Percentiles rank a stretch among this genome's conserved stretches.
Conservation (phyloP, 2,329 filamentous ascomycete genomes). For the Alternaria infectoria region DNA sequence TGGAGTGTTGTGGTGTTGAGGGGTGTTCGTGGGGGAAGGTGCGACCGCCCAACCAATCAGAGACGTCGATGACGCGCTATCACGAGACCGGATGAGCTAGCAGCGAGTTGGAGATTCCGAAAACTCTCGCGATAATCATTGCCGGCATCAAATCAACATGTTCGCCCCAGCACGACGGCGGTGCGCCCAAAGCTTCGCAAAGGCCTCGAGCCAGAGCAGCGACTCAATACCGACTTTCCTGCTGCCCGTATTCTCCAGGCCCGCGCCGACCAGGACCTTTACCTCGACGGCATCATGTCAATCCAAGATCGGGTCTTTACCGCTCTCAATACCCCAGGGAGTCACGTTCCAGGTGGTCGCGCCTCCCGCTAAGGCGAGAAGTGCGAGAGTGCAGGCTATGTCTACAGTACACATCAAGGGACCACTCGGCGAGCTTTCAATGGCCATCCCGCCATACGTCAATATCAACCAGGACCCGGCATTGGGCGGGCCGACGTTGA, state of each 20-base stretch:
- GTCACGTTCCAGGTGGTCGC: conserved; percentile 75
- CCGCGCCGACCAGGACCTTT: conserved; percentile 63
- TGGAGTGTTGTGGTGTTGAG: conserved; percentile 6
- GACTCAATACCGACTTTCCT: conserved; percentile 74
- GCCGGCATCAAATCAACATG: conserved; percentile 57
- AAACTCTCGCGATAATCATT: conserved; percentile 30
- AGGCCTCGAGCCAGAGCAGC: conserved; percentile 50
- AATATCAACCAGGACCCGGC: conserved; percentile 71
- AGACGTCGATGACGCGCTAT: conserved; percentile 12
- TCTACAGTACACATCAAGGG: conserved; percentile 78
- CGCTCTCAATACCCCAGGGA: conserved; percentile 49
- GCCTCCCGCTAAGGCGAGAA: conserved; percentile 65
- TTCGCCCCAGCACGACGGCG: conserved; percentile 68
- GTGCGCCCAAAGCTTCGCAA: conserved; percentile 59
- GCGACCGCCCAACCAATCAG: conserved; percentile 4
- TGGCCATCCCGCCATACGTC: conserved; percentile 81
- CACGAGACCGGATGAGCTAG: conserved; percentile 27
- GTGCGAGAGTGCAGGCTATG: conserved; percentile 66
- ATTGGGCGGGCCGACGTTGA: conserved; percentile 69
- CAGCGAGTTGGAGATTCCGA: conserved; percentile 19
- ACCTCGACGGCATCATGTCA: conserved; percentile 69
- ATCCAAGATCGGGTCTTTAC: conserved; percentile 85
- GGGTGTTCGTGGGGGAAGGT: not conserved
- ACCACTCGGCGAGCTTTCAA: conserved; percentile 78
- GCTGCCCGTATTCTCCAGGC: conserved; percentile 69